These are phyloP conservation scores for Chloropicon primus DNA, from an alignment of 139 green algal genomes.

Conservation along the genomic window DNA sequence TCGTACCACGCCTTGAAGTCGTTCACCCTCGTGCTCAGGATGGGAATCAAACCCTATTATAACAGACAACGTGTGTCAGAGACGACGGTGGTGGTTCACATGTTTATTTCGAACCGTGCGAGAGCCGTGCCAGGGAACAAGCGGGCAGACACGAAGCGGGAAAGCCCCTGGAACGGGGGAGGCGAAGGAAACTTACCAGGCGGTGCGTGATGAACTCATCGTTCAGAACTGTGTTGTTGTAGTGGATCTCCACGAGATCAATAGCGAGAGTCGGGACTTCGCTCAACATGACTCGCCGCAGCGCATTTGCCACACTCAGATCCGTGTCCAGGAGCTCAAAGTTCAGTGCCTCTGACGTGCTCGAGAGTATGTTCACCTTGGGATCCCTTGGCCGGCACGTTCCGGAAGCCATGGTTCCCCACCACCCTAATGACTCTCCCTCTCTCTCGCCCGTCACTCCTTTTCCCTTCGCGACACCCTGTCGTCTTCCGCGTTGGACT, in stretches of 20 bases:
- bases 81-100: too few relatives aligned
- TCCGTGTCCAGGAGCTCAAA: conserved; percentile 83
- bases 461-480: too few relatives aligned
- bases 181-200: conserved; percentile 20
- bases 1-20: conserved; percentile 43
- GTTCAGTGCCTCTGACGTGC: neutral
- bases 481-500: too few relatives aligned
- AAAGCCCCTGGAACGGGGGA: too few relatives aligned
- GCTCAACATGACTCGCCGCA: conserved; percentile 79
- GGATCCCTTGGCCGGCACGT: neutral
- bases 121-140: too few relatives aligned
- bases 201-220: conserved; percentile 94
- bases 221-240: conserved; percentile 92
- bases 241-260: conserved; percentile 94
- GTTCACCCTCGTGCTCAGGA: conserved; percentile 44
- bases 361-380: neutral
- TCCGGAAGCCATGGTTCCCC: too few relatives aligned
- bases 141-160: too few relatives aligned
- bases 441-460: too few relatives aligned
- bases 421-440: too few relatives aligned
- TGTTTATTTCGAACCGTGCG: too few relatives aligned
- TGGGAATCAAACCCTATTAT: conserved; percentile 61
- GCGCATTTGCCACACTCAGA: conserved; percentile 74
- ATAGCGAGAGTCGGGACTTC: conserved; percentile 94
- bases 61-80: too few relatives aligned